Evolutionary conservation across 371 early-diverging fungal species (phyloP).

Genomic region (Rhizopus delemar): DNA sequence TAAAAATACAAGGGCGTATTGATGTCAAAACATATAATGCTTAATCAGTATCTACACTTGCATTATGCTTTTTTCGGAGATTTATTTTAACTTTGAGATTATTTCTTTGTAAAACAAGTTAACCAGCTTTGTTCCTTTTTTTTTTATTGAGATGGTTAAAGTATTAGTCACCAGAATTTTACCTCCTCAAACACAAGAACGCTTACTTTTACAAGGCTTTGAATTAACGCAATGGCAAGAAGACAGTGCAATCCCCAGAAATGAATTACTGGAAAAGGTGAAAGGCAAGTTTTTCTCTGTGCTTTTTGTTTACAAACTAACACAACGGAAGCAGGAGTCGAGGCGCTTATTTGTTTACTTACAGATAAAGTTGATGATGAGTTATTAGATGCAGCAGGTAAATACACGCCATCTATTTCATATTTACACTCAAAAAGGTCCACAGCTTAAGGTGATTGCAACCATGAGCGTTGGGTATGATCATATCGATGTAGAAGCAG

Average conservation of each 20-base stretch:
- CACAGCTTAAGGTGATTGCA: slow-evolving; percentile 63
- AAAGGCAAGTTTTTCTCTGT: slow-evolving; percentile 21
- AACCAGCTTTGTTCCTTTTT: neutral
- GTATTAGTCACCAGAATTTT: slow-evolving; percentile 44
- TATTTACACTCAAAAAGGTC: slow-evolving; percentile 29
- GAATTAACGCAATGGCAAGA: slow-evolving; percentile 49
- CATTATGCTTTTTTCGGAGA: no score
- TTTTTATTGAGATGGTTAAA: slow-evolving; percentile 13
- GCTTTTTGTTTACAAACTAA: neutral
- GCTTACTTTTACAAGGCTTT: slow-evolving; percentile 15
- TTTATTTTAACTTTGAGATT: neutral
- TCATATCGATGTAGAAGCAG: slow-evolving; percentile 67
- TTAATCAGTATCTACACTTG: no score
- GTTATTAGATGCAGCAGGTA: slow-evolving; percentile 64
- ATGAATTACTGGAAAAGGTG: slow-evolving; percentile 29
- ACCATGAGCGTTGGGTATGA: slow-evolving; percentile 86
- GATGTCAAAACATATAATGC: no score
- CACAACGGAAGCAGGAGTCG: slow-evolving; percentile 35
- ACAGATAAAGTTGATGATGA: slow-evolving; percentile 76
- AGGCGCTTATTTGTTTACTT: slow-evolving; percentile 69
- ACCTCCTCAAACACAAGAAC: slow-evolving; percentile 41
- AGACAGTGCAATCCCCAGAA: slow-evolving; percentile 43
- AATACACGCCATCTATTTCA: neutral
- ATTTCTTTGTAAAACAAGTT: no score
- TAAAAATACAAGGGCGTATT: no score